Conservation (phyloP, 495 filamentous ascomycete genomes). For the Talaromyces adpressus region DNA sequence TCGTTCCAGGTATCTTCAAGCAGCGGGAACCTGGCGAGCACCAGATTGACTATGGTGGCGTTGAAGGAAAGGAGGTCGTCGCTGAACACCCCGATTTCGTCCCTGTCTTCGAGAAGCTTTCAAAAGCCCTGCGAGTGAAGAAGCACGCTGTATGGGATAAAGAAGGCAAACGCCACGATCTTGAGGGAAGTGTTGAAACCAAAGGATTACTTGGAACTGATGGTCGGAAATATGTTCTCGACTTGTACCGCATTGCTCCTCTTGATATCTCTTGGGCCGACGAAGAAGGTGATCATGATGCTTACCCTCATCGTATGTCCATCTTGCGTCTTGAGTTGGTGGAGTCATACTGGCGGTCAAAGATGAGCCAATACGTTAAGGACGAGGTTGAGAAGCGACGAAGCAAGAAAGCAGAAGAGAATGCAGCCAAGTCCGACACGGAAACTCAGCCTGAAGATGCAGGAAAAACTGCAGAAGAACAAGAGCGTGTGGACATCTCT, state of each 20-base stretch:
- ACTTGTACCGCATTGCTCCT: constrained; percentile 91
- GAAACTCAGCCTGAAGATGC: constrained; percentile 35
- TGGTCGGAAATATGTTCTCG: constrained; percentile 92
- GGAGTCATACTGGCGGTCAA: constrained; percentile 72
- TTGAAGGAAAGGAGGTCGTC: constrained; percentile 94
- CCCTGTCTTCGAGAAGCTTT: constrained; percentile 81
- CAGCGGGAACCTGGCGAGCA: constrained; percentile 95
- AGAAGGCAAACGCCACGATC: constrained; percentile 78
- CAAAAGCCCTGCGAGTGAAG: constrained; percentile 80
- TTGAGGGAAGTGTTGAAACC: constrained; percentile 95
- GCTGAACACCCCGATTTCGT: constrained; percentile 82
- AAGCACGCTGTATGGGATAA: constrained; percentile 98
- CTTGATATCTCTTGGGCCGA: constrained; percentile 89
- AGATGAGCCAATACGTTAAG: constrained; percentile 81
- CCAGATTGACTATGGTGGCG: constrained; percentile 97
- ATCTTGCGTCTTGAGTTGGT: constrained; percentile 85
- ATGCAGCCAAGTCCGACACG: constrained; percentile 22
- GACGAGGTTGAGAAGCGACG: constrained; percentile 59
- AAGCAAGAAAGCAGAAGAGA: constrained; percentile 31
- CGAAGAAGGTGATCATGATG: constrained; percentile 50
- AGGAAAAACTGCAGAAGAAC: constrained; percentile 35
- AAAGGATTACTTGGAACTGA: constrained; percentile 98
- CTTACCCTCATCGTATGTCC: constrained; percentile 93
- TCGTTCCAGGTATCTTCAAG: constrained; percentile 98
- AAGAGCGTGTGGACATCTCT: constrained; percentile 70